phyloP scores from a whole-genome alignment of 73 alveolate species.

The Breviolum minutum region DNA sequence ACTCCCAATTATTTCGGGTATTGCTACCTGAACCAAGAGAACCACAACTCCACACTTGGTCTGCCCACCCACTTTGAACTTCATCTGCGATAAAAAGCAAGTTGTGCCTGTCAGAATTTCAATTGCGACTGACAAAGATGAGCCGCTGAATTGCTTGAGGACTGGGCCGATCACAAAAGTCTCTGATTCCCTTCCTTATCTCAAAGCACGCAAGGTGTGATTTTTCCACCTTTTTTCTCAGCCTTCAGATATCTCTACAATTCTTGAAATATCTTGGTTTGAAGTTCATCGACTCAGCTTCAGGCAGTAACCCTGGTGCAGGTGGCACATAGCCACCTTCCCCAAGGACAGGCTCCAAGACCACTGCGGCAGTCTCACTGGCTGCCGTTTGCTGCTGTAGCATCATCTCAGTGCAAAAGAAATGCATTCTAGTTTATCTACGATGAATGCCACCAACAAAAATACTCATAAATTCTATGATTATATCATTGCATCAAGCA shows the following conservation, averaged over 20 bases:
- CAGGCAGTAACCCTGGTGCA: conserved; percentile 51
- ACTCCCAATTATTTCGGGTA: too few species aligned
- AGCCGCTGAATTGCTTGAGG: neutral
- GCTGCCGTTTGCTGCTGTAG: conserved; percentile 71
- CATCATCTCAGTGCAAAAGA: conserved; percentile 5
- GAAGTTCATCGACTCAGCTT: neutral
- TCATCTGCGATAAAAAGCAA: conserved; percentile 57
- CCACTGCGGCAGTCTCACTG: conserved; percentile 53
- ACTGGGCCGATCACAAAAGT: conserved; percentile 41
- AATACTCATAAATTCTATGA: too few species aligned
- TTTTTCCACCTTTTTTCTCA: neutral
- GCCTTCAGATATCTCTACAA: neutral
- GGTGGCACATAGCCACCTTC: conserved; percentile 68
- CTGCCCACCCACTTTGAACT: conserved; percentile 67
- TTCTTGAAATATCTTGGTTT: neutral
- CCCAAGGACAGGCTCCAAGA: conserved; percentile 65
- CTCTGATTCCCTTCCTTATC: conserved; percentile 32
- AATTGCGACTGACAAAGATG: neutral
- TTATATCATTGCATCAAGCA: neutral
- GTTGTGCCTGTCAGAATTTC: neutral
- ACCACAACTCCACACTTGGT: neutral
- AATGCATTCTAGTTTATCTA: neutral
- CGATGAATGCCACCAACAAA: neutral
- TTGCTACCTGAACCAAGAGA: too few species aligned
- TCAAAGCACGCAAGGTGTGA: neutral